Base-by-base conservation (phyloP, 306 rosid species). In the Neltuma alba region DNA sequence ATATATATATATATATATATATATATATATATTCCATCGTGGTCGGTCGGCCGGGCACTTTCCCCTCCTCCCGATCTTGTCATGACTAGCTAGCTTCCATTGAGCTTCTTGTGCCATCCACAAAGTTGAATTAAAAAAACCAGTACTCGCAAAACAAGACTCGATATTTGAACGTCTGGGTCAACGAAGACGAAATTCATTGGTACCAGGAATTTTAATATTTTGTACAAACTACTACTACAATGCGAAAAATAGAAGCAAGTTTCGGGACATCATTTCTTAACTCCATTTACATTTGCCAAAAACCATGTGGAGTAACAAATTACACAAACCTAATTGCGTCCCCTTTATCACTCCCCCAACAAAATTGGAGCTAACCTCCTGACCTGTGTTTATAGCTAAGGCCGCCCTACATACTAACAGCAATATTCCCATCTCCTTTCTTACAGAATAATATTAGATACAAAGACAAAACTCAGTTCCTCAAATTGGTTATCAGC, bases 311-410 rank as follows among this genome's bases (percentile, higher is more conserved):
- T 80, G 70, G 83, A 80, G 83, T 62, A 58, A 79, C 85, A 76
- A 91, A 76, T 76, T 83, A 80, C 69, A 88, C 69, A 37, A 74
- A 84, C 85, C 82, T 80, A 62, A 38, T 34, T 76, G 82, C 28
- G 8, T 61, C 69, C 50, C 54, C 68, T 40, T 60, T 55, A 61
- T 25, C 79, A 1, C 44, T 45, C 69, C 70, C 73, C 71, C 74
- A 66, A 75, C 77, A 75, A 80, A 84, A 34, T 28, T 45, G 82
- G 52, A 74, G 83, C 77, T 78, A 68, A 37, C 20, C 68, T 72
- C 67, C 83, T 20, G 11, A 70, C 44, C 69, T 30, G 55, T 18
- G 25, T 16, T 60, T 15, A 12, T 21, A 70, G 12, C 47, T 37
- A 80, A 76, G 69, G 72, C 54, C 52, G 13, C 80, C 77, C 82